Conservation (phyloP, 2,329 filamentous ascomycete species). For the Colletotrichum brevisporum region DNA sequence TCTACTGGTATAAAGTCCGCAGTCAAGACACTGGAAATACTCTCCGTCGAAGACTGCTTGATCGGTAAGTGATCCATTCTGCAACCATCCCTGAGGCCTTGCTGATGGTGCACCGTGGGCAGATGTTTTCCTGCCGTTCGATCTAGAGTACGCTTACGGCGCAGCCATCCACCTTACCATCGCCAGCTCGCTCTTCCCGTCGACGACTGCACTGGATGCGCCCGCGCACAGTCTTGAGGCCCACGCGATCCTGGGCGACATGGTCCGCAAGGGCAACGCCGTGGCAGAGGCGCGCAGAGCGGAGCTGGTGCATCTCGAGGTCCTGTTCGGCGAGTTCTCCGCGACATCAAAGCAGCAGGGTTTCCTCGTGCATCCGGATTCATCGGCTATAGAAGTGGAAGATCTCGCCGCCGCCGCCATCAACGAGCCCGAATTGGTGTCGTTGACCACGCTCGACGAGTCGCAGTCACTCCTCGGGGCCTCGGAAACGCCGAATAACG, state of each 20-base stretch:
- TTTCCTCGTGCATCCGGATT: slow-evolving; percentile 43
- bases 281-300: slow-evolving; percentile 50
- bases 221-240: slow-evolving; percentile 43
- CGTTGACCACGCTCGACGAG: slow-evolving; percentile 15
- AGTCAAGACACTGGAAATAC: slow-evolving; percentile 54
- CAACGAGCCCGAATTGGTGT: not conserved
- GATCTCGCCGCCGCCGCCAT: too few relatives aligned
- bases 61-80: slow-evolving; percentile 47
- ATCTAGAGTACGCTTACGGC: slow-evolving; percentile 54
- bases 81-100: not conserved
- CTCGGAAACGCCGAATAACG: slow-evolving; percentile 42
- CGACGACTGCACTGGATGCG: slow-evolving; percentile 45
- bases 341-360: slow-evolving; percentile 46
- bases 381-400: not conserved
- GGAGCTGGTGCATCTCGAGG: slow-evolving; percentile 50
- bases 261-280: slow-evolving; percentile 51
- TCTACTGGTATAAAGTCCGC: slow-evolving; percentile 58
- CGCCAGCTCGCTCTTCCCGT: slow-evolving; percentile 53
- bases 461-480: not conserved
- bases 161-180: slow-evolving; percentile 54
- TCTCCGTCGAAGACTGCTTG: slow-evolving; percentile 48
- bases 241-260: slow-evolving; percentile 50
- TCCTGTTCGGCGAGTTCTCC: slow-evolving; percentile 47
- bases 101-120: too few relatives aligned
- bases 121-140: slow-evolving; percentile 56